Evolutionary conservation across 257 asterid species (phyloP), one percentile per base, ranked within the genome.

Genomic region (Solanum phureja): DNA sequence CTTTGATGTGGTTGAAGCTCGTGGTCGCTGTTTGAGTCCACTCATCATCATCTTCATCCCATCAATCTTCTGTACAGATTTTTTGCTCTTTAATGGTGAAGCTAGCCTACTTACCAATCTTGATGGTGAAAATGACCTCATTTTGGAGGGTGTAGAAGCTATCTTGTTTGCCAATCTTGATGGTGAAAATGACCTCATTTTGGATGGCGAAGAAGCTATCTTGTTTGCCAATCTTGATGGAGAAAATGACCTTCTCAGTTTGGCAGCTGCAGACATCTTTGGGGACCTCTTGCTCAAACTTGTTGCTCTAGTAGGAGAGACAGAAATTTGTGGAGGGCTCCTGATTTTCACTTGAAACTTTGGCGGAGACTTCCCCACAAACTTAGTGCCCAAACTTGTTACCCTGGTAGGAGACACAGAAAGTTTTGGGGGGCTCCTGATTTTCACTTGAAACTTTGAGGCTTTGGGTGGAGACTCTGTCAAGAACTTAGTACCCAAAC

Each of bases 1-100:
- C 62, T 88, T 31, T 11, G 95, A 87, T 38, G 93, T 87, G 64
- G 87, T 12, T 2, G 88, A 31, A 71, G 49, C 52, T 16, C n/a
- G 68, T 71, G 96, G 94, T 16, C 94, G 92, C 88, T 92, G 98
- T 87, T 95, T 95, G 35, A 94, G 90, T 77, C 98, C 96, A 87
- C 95, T 94, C 90, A 90, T 88, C 35, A 89, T 88, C 91, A 87
- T 93, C 93, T 87, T 90, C 72, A 86, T 89, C 49, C 74, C 87
- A 34, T 75, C 94, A 14, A 91, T 90, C 88, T 83, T 93, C 91
- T 93, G 91, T 86, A 89, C 90, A 89, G 91, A 89, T 75, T 89
- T 91, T 74, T 94, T 91, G 29, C 94, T 88, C 62, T 91, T 93
- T 88, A 93, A 79, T 73, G 94, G 94, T 16, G 93, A 92, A 84